Percentiles rank a stretch among this genome's conserved stretches.
Evolutionary conservation across 140 eudicot genomes (phyloP).

Genomic region (Anethum foeniculum): DNA sequence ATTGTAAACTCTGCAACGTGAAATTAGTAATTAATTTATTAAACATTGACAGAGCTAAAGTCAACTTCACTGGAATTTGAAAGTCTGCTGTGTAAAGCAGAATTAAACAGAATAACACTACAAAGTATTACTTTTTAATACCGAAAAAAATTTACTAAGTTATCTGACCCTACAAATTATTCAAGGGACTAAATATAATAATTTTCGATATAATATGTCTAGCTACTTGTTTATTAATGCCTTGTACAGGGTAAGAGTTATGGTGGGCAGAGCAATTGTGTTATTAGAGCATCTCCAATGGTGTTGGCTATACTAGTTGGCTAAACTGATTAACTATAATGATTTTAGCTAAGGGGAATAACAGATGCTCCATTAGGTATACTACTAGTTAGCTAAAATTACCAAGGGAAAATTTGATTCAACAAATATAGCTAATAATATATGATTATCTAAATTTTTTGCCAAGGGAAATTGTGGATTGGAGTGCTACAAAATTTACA

Average conservation of each 20-base stretch:
- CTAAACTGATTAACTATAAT: too few relatives aligned
- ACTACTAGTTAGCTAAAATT: too few relatives aligned
- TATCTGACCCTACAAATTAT: not conserved
- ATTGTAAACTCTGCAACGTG: conserved; percentile 55
- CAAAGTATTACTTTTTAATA: too few relatives aligned
- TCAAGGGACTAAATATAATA: not conserved
- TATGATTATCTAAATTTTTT: too few relatives aligned
- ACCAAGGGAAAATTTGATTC: too few relatives aligned
- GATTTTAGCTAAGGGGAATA: too few relatives aligned
- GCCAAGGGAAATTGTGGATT: too few relatives aligned
- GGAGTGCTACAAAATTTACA: too few relatives aligned
- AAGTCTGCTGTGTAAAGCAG: not conserved
- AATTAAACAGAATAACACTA: not conserved
- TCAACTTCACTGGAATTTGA: not conserved
- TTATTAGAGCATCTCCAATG: too few relatives aligned
- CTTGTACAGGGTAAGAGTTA: not conserved
- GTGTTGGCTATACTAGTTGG: too few relatives aligned
- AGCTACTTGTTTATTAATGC: not conserved
- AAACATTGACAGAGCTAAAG: not conserved
- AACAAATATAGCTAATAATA: too few relatives aligned
- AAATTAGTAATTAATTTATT: not conserved
- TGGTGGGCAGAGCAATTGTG: not conserved
- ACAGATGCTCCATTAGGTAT: too few relatives aligned
- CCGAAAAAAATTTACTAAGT: not conserved
- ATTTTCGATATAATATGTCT: not conserved